A percentile compares a stretch with the other conserved stretches of the same genome.
Conservation (phyloP, 306 rosid genomes). For the Corylus avellana region DNA sequence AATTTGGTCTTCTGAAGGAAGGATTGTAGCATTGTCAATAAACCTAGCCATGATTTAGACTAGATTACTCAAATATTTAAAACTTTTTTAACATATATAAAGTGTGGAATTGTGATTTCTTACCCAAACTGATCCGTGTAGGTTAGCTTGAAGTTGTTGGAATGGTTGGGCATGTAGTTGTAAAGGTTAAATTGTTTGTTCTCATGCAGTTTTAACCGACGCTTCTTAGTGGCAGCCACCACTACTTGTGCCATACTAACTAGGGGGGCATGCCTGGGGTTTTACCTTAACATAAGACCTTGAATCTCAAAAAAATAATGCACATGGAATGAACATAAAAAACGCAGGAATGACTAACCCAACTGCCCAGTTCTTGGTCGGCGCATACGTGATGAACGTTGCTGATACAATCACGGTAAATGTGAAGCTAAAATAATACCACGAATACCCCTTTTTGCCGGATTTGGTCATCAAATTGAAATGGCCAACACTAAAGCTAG, state of each 20-base stretch:
- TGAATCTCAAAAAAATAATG: background rate
- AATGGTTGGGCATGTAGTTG: background rate
- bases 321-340: background rate
- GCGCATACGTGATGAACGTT: background rate
- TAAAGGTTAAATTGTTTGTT: background rate
- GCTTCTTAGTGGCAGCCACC: background rate
- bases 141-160: background rate
- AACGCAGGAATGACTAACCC: background rate
- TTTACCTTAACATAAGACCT: background rate
- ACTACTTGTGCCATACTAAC: background rate
- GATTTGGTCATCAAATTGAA: background rate
- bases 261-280: background rate
- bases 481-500: background rate
- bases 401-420: background rate
- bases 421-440: background rate
- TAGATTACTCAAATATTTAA: too few species aligned
- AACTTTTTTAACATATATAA: too few species aligned
- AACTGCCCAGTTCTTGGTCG: background rate
- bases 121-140: background rate
- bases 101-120: background rate
- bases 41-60: constrained; percentile 13
- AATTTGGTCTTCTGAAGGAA: constrained; percentile 26
- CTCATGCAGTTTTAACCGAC: background rate
- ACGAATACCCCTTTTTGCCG: background rate
- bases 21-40: constrained; percentile 45